Evolutionary conservation across 208 protist genomes (phyloP), one percentile per base, ranked within the genome.

Genomic region (Leptomonas pyrrhocoris): DNA sequence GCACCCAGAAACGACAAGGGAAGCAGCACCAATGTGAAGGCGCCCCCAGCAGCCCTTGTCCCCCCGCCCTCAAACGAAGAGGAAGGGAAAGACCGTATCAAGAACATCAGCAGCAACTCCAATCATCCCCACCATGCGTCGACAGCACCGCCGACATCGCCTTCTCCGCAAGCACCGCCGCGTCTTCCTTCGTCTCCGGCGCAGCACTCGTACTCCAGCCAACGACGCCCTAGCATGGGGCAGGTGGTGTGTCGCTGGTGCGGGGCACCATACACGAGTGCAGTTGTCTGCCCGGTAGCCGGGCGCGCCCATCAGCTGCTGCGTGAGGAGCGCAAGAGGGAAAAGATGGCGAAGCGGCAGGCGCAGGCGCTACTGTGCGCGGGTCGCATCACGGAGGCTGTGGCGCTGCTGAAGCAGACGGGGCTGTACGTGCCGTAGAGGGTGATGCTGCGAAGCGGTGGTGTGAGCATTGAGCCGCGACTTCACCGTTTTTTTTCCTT

Each of bases 321-420:
- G 36, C 80, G 75, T 8, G 63, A 64, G 46, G 71, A 74, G 50
- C 73, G 86, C 12, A 73, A 74, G 50, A 30, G 42, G 3, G 81
- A 93, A 57, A 90, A 93, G 69, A 13, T 23, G 27, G 63, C 73
- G 30, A 88, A 88, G 64, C 84, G 84, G 40, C 56, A 34, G 30
- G 84, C 81, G 27, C 81, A 88, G 59, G 34, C n/a, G 28, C 68
- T 89, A 30, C 68, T 89, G 54, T 61, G 70, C 2, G 74, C 57
- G 21, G 83, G 81, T 21, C 74, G 62, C 25, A 53, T 92, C 2
- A 21, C 64, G 48, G 81, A 92, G 57, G 86, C 83, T 1, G 69
- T 88, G 40, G 28, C 45, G 38, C 57, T 81, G 25, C 71, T 92
- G 38, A 43, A 59, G 56, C 23, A 60, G 28, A 45, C 53, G 19